Conservation (phyloP, 2,329 filamentous ascomycete genomes). For the Fusarium redolens region DNA sequence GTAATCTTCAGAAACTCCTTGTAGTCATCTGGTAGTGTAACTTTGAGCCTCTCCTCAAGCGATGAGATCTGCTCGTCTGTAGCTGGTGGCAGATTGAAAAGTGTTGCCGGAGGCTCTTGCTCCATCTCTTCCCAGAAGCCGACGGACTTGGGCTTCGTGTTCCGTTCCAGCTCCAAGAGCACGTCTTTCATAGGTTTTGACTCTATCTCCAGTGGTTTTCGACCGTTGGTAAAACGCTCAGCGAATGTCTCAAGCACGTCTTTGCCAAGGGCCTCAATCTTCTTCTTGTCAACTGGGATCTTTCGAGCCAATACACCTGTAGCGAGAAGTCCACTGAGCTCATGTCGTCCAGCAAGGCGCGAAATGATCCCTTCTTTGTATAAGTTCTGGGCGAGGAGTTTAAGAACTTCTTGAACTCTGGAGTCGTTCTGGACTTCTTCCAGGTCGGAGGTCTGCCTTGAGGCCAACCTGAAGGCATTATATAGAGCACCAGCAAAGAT, state of each 20-base stretch:
- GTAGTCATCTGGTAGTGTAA: conserved; percentile 24
- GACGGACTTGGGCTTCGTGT: conserved; percentile 16
- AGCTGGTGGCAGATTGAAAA: conserved; percentile 27
- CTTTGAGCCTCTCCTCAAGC: conserved; percentile 20
- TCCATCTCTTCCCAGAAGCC: background rate
- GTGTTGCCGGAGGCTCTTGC: conserved; percentile 12
- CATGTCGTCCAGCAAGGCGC: conserved; percentile 5
- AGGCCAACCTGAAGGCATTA: conserved; percentile 13
- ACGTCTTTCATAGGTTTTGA: conserved; percentile 17
- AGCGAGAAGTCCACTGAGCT: conserved; percentile 20
- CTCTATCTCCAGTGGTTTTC: conserved; percentile 10
- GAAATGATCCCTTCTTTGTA: background rate
- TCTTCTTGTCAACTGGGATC: conserved; percentile 17
- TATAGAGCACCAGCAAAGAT: conserved; percentile 10
- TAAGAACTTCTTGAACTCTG: conserved; percentile 23
- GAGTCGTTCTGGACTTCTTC: conserved; percentile 10
- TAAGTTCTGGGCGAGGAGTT: background rate
- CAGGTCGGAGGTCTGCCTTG: conserved; percentile 1
- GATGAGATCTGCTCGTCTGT: conserved; percentile 28
- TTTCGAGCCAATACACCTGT: conserved; percentile 24
- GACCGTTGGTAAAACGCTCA: conserved; percentile 17
- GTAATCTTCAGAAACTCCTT: conserved; percentile 35
- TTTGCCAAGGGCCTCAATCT: conserved; percentile 5
- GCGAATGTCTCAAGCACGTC: conserved; percentile 18
- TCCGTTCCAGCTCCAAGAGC: conserved; percentile 13